Percentiles rank a stretch among this genome's conserved stretches.
Conservation (phyloP, 1,284 basidiomycete genomes). For the Moesziomyces aphidis region DNA sequence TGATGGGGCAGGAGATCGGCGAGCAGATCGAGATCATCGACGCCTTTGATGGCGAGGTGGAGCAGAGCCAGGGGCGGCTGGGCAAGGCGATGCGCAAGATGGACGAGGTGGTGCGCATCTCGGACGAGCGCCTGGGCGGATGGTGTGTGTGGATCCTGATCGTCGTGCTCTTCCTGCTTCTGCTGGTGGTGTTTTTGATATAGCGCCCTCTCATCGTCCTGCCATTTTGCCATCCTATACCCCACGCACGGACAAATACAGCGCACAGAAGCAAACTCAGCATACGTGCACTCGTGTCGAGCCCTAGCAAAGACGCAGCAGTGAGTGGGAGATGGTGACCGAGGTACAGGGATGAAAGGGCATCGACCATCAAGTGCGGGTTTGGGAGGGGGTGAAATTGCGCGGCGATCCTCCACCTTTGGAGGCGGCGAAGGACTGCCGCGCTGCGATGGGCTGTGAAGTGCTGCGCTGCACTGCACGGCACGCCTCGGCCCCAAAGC, state of each 20-base stretch:
- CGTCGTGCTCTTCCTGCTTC: constrained; percentile 46
- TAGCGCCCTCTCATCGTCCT: constrained; percentile 2
- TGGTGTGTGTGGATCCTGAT: constrained; percentile 67
- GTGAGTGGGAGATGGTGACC: no score
- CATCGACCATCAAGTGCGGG: no score
- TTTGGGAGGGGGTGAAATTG: no score
- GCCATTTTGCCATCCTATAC: neutral
- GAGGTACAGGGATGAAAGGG: no score
- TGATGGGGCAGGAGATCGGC: constrained; percentile 63
- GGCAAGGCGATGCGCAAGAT: constrained; percentile 60
- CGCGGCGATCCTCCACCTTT: no score
- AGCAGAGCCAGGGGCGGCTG: constrained; percentile 55
- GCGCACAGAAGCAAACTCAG: neutral
- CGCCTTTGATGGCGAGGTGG: constrained; percentile 63
- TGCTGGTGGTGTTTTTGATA: constrained; percentile 52
- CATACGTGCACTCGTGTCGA: no score
- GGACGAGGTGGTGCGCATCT: constrained; percentile 59
- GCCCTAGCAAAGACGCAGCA: no score
- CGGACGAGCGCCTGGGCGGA: constrained; percentile 62
- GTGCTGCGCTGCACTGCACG: no score
- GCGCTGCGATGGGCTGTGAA: no score
- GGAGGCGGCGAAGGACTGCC: no score
- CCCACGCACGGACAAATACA: neutral
- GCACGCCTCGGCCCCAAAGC: no score
- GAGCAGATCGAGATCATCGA: constrained; percentile 65